These are phyloP conservation scores for Candolleomyces efflorescens DNA, from an alignment of 768 basidiomycete genomes.

Conservation along the genomic window DNA sequence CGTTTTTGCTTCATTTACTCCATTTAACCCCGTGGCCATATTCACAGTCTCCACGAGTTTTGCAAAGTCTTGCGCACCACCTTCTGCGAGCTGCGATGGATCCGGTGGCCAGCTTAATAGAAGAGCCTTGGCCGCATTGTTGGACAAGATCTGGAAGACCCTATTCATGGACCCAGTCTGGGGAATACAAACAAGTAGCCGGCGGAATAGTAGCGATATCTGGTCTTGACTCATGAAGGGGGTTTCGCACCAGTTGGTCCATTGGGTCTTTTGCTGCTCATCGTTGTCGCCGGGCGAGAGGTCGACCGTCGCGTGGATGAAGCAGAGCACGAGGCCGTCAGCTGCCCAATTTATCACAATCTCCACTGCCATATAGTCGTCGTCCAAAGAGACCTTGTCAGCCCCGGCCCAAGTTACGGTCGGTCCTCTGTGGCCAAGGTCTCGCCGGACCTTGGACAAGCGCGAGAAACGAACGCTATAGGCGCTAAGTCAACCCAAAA, in stretches of 20 bases:
- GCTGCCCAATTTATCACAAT: slow-evolving; percentile 90
- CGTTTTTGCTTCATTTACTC: slow-evolving; percentile 72
- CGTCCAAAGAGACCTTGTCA: slow-evolving; percentile 66
- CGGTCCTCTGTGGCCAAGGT: slow-evolving; percentile 65
- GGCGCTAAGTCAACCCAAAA: slow-evolving; percentile 16
- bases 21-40: slow-evolving; percentile 45
- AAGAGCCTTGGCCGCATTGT: slow-evolving; percentile 51
- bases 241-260: slow-evolving; percentile 91
- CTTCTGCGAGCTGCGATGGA: slow-evolving; percentile 32
- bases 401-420: slow-evolving; percentile 54
- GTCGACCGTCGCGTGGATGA: slow-evolving; percentile 82
- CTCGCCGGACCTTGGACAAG: slow-evolving; percentile 65
- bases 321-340: slow-evolving; percentile 82
- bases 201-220: slow-evolving; percentile 52
- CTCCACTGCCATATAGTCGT: slow-evolving; percentile 81
- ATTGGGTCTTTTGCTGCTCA: slow-evolving; percentile 63
- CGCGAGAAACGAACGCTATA: slow-evolving; percentile 75
- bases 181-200: slow-evolving; percentile 53
- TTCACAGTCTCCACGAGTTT: slow-evolving; percentile 67
- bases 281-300: slow-evolving; percentile 69
- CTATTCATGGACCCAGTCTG: slow-evolving; percentile 49
- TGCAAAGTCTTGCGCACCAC: slow-evolving; percentile 43
- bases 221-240: slow-evolving; percentile 56
- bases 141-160: slow-evolving; percentile 77
- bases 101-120: slow-evolving; percentile 80